These are phyloP conservation scores for Metschnikowia colocasiae DNA, from an alignment of 805 yeast species.

Conservation along the genomic window DNA sequence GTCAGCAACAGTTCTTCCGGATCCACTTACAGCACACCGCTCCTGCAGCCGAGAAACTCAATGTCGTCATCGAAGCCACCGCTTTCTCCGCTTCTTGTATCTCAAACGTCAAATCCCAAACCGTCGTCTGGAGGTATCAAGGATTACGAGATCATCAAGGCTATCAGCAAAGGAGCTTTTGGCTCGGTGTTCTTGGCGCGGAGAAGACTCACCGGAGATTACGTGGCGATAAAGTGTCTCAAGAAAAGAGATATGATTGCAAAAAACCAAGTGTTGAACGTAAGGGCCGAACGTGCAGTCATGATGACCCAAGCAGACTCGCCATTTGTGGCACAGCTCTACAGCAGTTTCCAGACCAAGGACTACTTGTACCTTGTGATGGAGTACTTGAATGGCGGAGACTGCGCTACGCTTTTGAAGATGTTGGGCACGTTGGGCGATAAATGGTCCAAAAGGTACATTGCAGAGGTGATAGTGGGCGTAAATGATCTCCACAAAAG, in stretches of 20 bases:
- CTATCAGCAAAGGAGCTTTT: slow-evolving; percentile 95
- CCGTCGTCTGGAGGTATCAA: slow-evolving; percentile 65
- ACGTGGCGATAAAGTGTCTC: slow-evolving; percentile 89
- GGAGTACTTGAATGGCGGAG: slow-evolving; percentile 97
- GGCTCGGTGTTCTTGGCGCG: slow-evolving; percentile 90
- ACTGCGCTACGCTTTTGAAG: slow-evolving; percentile 80
- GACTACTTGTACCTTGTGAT: slow-evolving; percentile 87
- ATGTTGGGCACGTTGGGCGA: slow-evolving; percentile 80
- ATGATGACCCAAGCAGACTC: slow-evolving; percentile 95
- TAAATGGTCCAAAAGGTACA: slow-evolving; percentile 79
- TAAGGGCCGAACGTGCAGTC: slow-evolving; percentile 93
- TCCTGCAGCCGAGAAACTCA: slow-evolving; percentile 9
- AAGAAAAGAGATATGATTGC: slow-evolving; percentile 95
- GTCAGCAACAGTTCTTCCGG: slow-evolving; percentile 23
- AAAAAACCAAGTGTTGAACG: slow-evolving; percentile 92
- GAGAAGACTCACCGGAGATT: slow-evolving; percentile 84
- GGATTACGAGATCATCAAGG: slow-evolving; percentile 88
- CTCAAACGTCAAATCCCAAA: slow-evolving; percentile 53
- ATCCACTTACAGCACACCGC: not conserved
- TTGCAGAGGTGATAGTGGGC: slow-evolving; percentile 88
- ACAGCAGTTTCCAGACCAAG: slow-evolving; percentile 82
- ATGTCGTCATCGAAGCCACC: slow-evolving; percentile 50
- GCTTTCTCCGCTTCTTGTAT: slow-evolving; percentile 72
- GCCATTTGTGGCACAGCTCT: slow-evolving; percentile 87
- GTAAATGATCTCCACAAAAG: slow-evolving; percentile 83